Base-by-base conservation (phyloP, 2,329 filamentous ascomycete species). In the Diaporthe destruens region DNA sequence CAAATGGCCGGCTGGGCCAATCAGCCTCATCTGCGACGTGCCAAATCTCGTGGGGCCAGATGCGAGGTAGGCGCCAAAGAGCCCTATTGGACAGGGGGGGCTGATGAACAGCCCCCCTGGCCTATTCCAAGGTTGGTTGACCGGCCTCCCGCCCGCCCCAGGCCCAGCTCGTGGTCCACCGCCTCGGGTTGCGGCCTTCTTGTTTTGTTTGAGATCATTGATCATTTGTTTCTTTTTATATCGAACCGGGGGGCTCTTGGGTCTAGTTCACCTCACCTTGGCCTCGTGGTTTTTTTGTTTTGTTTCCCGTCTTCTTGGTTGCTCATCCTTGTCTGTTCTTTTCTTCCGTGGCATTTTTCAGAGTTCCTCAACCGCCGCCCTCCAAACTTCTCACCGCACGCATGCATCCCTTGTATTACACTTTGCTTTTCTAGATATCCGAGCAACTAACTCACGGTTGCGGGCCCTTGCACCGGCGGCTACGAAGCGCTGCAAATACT, bases 21-120 rank as follows among this genome's bases (percentile, higher is more conserved):
- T 74, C 20, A 68, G 16, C 42, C 61, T 59, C 55, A 63, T 56
- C 69, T 66, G 47, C 67, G 71, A 72, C 66, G 47, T 71, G 63
- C 54, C 71, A 55, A 74, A 74, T 74, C 73, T 74, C 47, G 66
- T 74, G 71, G 69, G 49, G 66, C 71, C 71, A 61, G 29, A 9
- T 44, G 66, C 18, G 54, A 70, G 36, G 66, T 42, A 39, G 67
- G 32, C 66, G 71, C 47, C 23, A 39, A 66, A 66, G 65, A 63
- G 54, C 54, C 57, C 49, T 18, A 74, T 74, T 74, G 73, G 73
- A 55, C 71, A 36, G 65, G 20, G 59, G 59, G 29, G 3, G 7
- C 20, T 61, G 47, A 56, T 74, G 36, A 71, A 29, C n/a, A 34
- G 8, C 57, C 69, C 39, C 72, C 72, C 63, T 47, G 51, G 54